Percentiles rank a stretch among this genome's conserved stretches.
phyloP scores from a whole-genome alignment of 352 stramenopile species.

The Pythium chondricola region DNA sequence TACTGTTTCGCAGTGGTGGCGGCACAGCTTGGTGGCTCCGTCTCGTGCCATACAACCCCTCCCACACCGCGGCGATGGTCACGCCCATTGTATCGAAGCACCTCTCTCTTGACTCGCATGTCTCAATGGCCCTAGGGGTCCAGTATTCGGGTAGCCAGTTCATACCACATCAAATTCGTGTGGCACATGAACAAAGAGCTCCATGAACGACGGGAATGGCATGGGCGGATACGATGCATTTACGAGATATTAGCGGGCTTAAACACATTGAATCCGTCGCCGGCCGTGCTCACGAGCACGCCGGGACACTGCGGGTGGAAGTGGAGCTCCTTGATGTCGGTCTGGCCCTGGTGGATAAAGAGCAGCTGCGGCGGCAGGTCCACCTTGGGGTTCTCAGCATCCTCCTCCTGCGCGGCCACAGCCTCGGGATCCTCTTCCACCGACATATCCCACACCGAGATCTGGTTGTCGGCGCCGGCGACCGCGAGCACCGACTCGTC shows the following conservation, averaged over 20 bases:
- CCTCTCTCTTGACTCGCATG: too few species aligned
- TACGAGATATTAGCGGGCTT: conserved; percentile 94
- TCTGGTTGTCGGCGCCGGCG: conserved; percentile 93
- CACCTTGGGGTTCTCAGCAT: conserved; percentile 52
- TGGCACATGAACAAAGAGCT: neutral
- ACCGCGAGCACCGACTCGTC: conserved; percentile 98
- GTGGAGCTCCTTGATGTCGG: conserved; percentile 98
- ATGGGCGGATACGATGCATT: conserved; percentile 16
- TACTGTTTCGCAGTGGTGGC: too few species aligned
- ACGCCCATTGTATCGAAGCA: too few species aligned
- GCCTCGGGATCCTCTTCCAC: conserved; percentile 96
- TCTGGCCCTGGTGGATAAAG: conserved; percentile 99
- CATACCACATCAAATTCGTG: too few species aligned
- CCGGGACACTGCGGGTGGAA: conserved; percentile 99
- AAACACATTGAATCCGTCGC: conserved; percentile 97
- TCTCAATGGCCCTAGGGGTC: too few species aligned
- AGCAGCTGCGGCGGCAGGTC: conserved; percentile 97
- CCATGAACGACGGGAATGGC: neutral
- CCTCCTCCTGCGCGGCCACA: conserved; percentile 28
- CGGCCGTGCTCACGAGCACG: conserved; percentile 94
- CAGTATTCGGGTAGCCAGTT: too few species aligned
- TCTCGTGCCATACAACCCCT: too few species aligned
- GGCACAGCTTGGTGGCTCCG: too few species aligned
- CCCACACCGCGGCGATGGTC: too few species aligned
- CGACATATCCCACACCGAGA: conserved; percentile 98